phyloP scores from a whole-genome alignment of 2,329 filamentous ascomycete genomes.

The Trichoderma lentiforme region DNA sequence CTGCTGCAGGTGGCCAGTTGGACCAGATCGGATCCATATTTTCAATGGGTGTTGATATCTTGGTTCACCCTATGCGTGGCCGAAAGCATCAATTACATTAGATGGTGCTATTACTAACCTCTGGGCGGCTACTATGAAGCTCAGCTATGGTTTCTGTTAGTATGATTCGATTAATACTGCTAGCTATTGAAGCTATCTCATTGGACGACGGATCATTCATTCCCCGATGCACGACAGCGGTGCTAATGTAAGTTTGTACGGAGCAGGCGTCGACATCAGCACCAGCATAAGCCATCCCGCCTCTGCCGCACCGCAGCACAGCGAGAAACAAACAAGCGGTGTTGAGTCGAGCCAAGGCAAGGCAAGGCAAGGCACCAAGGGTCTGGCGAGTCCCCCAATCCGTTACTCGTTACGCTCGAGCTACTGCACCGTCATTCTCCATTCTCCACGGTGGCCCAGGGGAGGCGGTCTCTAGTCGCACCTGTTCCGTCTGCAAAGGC shows the following conservation, averaged over 20 bases:
- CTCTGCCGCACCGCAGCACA: neutral
- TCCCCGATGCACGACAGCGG: neutral
- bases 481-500: constrained; percentile 4
- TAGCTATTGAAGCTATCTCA: neutral
- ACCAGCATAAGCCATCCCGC: neutral
- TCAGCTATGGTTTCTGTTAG: neutral
- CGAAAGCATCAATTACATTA: neutral
- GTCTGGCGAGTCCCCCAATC: neutral
- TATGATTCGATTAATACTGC: neutral
- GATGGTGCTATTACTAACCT: neutral
- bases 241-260: neutral
- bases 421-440: constrained; percentile 2
- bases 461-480: neutral
- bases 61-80: neutral
- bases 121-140: neutral
- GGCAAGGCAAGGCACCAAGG: neutral
- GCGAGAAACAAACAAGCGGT: neutral
- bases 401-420: neutral
- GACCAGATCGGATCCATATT: neutral
- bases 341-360: neutral
- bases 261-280: neutral
- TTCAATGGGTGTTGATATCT: neutral
- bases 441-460: neutral
- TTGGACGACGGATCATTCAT: neutral
- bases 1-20: neutral